Evolutionary conservation across 345 rosid genomes (phyloP), one percentile per base, ranked within the genome.

Genomic region (Salix arbutifolia): DNA sequence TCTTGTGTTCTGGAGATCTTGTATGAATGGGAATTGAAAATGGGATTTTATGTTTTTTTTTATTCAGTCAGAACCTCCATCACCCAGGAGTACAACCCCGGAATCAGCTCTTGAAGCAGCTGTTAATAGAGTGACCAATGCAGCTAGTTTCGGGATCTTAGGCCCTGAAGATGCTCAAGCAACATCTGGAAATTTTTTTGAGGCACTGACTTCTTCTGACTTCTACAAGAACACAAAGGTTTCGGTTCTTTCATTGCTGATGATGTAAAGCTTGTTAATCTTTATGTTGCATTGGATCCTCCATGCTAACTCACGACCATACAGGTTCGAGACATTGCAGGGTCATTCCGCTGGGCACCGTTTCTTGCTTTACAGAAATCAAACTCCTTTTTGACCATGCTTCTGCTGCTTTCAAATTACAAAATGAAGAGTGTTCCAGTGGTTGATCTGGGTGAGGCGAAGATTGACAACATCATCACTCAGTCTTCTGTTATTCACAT

Each of bases 281-380:
- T 6, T 68, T n/a, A 33, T 67, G 18, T 10, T 70, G 69, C 61
- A 44, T 21, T 73, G 26, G 16, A 61, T 71, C 30, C 10, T 28
- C 7, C 5, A 13, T 65, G 25, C 53, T 81, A 75, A 82, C 35
- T 76, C 67, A 42, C 50, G 42, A 74, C 38, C 72, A 80, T 77
- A 77, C 89, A 96, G 99, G 99, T 94, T 48, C 85, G 87, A n/a
- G 99, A 96, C 66, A 96, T 96, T 65, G 90, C 94, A 46, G 99
- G 99, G 48, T 91, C 98, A 69, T 96, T 94, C 85, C 89, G 98
- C 46, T 96, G 98, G 99, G 98, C 97, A n/a, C 99, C 99, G 0
- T 96, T 96, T 86, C 96, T 96, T 65, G 99, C 98, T 62, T 81
- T 96, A 79, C 98, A 92, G 83, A 87, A 86, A 73, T 89, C 92